Percentiles rank a stretch among this genome's conserved stretches.
Conservation (phyloP, 1,284 basidiomycete genomes). For the Inonotus obliquus region DNA sequence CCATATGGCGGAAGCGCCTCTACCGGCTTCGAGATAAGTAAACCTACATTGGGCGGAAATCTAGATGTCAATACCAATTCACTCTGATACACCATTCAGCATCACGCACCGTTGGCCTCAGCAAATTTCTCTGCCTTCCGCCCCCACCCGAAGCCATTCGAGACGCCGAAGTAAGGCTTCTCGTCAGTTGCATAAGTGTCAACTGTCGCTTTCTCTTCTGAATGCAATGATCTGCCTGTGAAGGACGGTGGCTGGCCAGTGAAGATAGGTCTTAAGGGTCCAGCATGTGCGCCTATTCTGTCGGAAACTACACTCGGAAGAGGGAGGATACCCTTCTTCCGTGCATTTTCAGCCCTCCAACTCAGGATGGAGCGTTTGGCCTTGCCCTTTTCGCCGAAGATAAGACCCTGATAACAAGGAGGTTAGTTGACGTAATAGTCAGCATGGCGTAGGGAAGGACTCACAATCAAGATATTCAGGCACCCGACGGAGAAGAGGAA, state of each 20-base stretch:
- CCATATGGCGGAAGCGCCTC: constrained; percentile 56
- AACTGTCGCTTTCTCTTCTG: not conserved
- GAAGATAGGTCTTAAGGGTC: constrained; percentile 35
- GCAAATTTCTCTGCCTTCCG: constrained; percentile 13
- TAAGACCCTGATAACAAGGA: constrained; percentile 36
- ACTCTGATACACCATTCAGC: constrained; percentile 5
- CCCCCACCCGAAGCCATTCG: constrained; percentile 12
- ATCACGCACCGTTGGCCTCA: constrained; percentile 45
- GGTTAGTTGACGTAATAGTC: not conserved
- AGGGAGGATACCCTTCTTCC: constrained; percentile 50
- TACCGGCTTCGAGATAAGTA: constrained; percentile 46
- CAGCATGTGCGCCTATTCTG: constrained; percentile 24
- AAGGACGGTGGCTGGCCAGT: constrained; percentile 38
- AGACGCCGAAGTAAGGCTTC: constrained; percentile 2
- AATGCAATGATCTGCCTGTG: constrained; percentile 14
- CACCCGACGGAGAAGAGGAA: constrained; percentile 83
- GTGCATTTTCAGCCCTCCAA: constrained; percentile 50
- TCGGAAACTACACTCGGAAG: constrained; percentile 29
- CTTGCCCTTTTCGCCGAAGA: constrained; percentile 64
- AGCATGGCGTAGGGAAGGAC: constrained; percentile 15
- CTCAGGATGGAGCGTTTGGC: constrained; percentile 57
- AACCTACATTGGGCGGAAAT: constrained; percentile 30
- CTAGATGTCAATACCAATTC: not conserved
- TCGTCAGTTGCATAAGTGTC: not conserved
- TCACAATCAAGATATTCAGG: constrained; percentile 71